phyloP scores from a whole-genome alignment of 306 rosid species.

The Inga oerstediana region DNA sequence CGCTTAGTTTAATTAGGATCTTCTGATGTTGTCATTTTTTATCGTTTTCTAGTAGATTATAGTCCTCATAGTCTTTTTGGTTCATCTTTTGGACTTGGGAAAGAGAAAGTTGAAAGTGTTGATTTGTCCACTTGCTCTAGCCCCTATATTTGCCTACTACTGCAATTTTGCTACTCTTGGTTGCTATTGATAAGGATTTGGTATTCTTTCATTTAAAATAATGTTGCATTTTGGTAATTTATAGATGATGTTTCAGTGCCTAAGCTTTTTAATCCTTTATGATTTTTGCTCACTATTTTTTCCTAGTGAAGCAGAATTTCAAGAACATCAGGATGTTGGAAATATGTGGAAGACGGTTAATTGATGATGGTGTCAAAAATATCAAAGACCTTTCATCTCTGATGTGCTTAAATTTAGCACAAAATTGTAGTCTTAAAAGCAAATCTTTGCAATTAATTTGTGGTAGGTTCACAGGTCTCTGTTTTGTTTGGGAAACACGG shows the following conservation, averaged over 20 bases:
- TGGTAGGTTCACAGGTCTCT: no score
- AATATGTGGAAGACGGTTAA: no score
- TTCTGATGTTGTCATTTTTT: background rate
- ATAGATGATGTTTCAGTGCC: conserved; percentile 57
- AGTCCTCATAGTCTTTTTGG: conserved; percentile 57
- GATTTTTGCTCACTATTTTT: no score
- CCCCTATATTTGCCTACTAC: background rate
- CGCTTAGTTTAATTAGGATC: background rate
- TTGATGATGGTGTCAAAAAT: no score
- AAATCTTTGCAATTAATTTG: no score
- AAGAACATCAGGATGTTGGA: no score
- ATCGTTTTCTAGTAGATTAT: conserved; percentile 51
- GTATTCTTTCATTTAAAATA: conserved; percentile 14
- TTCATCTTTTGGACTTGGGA: conserved; percentile 55
- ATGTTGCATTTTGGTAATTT: conserved; percentile 30
- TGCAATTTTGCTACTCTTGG: conserved; percentile 23
- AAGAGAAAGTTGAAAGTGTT: conserved; percentile 51
- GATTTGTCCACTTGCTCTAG: conserved; percentile 52
- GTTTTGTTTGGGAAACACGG: no score
- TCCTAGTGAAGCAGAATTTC: no score
- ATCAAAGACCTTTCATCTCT: no score
- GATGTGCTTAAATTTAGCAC: no score
- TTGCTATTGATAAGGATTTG: conserved; percentile 28
- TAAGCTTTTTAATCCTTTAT: no score
- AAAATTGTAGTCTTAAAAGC: no score